Base-by-base conservation (phyloP, 2,329 filamentous ascomycete genomes). In the Emmonsiellopsis sp. region DNA sequence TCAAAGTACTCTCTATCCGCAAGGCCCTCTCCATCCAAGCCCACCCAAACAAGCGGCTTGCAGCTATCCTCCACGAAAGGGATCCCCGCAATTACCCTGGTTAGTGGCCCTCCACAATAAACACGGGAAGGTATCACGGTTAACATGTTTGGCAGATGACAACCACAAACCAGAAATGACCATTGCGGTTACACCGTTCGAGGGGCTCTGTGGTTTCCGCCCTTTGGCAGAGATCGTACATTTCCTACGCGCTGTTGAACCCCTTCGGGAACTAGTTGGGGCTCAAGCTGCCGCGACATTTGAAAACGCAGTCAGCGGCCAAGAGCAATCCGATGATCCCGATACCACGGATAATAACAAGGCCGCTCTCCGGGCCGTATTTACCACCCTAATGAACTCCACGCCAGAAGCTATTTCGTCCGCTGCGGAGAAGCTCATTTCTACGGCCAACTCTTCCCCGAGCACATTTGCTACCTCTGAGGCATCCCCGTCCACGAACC, bases 111-210 rank as follows among this genome's bases (percentile, higher is more conserved):
- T 15, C 15, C 10, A 40, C 35, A 11, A 40, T n/a, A 43, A 20
- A 1, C 9, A 6, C 16, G 30, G 38, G 15, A 15, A 10, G n/a
- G 15, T 43, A 11, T 43, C 20, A 35, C 8, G 15, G 26, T 11
- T 15, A 5, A 48, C 16, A 38, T 31, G 20, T 42, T 60, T 38
- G 54, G 10, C 41, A 71, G 90, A 98, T 77, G 92, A 97, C 76
- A 98, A 98, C 75, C 93, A 98, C 79, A 98, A 98, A 75, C 93
- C 93, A 35, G 93, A 98, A 74, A 98, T 98, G 93, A 91, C 93
- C 58, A 95, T 98, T 70, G 93, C 93, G 57, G 86, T 98, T 64
- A 97, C 93, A 1, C 86, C 89, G 0, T 98, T 98, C 61, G 92
- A 97, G 68, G 93, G 93, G 0, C 81, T 98, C 35, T 98, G 93